Evolutionary conservation across 768 basidiomycete genomes (phyloP).

Genomic region (Termitomyces sp.): DNA sequence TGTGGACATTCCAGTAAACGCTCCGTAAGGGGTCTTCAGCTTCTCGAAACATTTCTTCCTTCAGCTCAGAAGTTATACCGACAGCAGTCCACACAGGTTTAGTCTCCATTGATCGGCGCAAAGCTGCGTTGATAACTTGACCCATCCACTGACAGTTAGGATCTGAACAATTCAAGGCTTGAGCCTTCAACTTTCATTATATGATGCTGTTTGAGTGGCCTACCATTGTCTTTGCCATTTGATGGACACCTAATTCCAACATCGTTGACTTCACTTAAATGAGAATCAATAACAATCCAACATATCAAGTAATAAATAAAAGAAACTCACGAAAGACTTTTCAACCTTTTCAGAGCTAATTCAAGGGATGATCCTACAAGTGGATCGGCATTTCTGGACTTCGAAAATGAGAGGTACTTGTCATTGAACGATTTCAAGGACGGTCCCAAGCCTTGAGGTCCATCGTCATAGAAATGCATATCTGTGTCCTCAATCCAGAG

Average conservation of each 20-base stretch:
- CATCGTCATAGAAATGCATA: too few species aligned
- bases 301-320: too few species aligned
- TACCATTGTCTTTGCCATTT: conserved; percentile 2
- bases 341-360: not conserved
- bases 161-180: not conserved
- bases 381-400: not conserved
- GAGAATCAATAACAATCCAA: not conserved
- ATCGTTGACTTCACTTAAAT: not conserved
- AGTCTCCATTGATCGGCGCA: not conserved
- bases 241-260: not conserved
- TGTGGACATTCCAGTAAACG: not conserved
- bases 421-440: not conserved
- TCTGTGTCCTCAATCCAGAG: too few species aligned
- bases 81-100: not conserved
- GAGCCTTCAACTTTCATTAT: too few species aligned
- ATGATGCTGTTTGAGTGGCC: not conserved
- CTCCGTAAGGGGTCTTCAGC: not conserved
- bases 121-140: not conserved
- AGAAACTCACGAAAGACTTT: conserved; percentile 1
- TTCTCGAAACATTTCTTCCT: not conserved
- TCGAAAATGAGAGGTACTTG: not conserved
- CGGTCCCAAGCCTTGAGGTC: not conserved
- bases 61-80: conserved; percentile 3
- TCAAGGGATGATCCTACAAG: conserved; percentile 1
- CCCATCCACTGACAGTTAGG: not conserved